Conservation (phyloP, 139 green algal species). For the Picochlorum sp. region DNA sequence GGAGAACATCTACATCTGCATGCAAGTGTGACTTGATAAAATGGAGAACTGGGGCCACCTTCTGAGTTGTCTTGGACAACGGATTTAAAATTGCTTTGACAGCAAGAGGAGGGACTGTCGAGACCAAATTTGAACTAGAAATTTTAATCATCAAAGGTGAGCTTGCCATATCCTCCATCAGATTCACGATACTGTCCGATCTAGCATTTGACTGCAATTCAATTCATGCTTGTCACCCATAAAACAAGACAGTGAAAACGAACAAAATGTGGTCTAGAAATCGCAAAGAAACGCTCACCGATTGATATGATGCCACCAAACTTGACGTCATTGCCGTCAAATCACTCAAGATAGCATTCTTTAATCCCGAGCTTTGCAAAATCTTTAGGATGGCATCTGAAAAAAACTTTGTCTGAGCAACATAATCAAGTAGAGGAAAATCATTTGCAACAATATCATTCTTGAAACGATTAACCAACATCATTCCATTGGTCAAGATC, state of each 20-base stretch:
- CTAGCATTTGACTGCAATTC: no score
- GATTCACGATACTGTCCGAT: background rate
- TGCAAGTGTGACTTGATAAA: slow-evolving; percentile 24
- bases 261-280: no score
- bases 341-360: no score
- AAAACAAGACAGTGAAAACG: no score
- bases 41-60: slow-evolving; percentile 31
- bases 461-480: slow-evolving; percentile 7
- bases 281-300: no score
- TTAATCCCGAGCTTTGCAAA: background rate
- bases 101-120: slow-evolving; percentile 22
- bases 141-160: no score
- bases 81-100: slow-evolving; percentile 59
- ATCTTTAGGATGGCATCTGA: background rate
- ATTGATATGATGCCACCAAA: no score
- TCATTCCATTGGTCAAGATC: slow-evolving; percentile 57
- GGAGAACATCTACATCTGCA: slow-evolving; percentile 7
- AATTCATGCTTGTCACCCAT: no score
- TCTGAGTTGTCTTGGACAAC: slow-evolving; percentile 32
- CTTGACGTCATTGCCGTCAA: no score
- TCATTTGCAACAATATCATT: slow-evolving; percentile 40
- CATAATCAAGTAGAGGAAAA: slow-evolving; percentile 55
- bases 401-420: background rate
- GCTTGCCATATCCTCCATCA: background rate
- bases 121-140: background rate